Conservation (phyloP, 495 filamentous ascomycete genomes). For the Tuber melanosporum region DNA sequence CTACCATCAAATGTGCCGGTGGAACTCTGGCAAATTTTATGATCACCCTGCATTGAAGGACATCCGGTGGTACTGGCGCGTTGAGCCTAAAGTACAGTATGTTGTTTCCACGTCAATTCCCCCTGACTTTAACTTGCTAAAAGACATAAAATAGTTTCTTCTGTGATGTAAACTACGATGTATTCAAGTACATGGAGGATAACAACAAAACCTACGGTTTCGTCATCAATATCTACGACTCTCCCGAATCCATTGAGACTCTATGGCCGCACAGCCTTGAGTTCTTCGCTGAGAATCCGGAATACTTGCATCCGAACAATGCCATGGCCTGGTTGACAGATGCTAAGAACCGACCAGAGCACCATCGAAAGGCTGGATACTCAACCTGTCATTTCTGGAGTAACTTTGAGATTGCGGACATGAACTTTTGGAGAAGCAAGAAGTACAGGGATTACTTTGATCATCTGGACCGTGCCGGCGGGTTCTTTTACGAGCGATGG, state of each 20-base stretch:
- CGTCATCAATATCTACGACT: constrained; percentile 95
- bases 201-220: constrained; percentile 98
- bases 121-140: constrained; percentile 1
- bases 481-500: constrained; percentile 99
- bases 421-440: constrained; percentile 89
- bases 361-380: constrained; percentile 77
- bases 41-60: constrained; percentile 81
- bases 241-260: constrained; percentile 70
- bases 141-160: constrained; percentile 59
- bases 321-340: constrained; percentile 85
- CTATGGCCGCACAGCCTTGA: constrained; percentile 94
- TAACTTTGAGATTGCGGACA: constrained; percentile 96
- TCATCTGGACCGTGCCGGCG: constrained; percentile 85
- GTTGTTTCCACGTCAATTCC: background rate
- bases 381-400: constrained; percentile 99
- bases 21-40: constrained; percentile 98
- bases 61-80: constrained; percentile 94
- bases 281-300: constrained; percentile 78
- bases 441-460: constrained; percentile 94
- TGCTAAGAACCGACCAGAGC: constrained; percentile 64
- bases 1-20: constrained; percentile 99
- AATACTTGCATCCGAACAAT: constrained; percentile 74
- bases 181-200: constrained; percentile 97
- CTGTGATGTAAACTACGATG: constrained; percentile 97
- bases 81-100: constrained; percentile 88